These are phyloP conservation scores for Claviceps fusiformis DNA, from an alignment of 2,329 filamentous ascomycete genomes.

Conservation along the genomic window DNA sequence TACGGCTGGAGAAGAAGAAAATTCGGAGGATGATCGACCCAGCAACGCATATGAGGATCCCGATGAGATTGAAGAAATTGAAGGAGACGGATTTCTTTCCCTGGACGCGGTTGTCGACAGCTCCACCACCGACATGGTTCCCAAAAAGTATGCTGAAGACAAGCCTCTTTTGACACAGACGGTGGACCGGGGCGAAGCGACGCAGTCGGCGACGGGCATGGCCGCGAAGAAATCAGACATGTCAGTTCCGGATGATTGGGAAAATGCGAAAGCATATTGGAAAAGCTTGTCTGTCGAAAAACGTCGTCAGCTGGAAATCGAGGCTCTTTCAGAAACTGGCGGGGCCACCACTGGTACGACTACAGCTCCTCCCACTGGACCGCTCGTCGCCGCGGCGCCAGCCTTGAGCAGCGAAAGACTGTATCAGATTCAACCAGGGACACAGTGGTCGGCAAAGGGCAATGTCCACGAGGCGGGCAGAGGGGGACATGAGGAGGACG, in stretches of 20 bases:
- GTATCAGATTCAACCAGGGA: slow-evolving; percentile 27
- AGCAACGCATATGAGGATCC: slow-evolving; percentile 68
- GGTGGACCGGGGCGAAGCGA: neutral
- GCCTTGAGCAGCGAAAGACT: slow-evolving; percentile 12
- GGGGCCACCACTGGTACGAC: slow-evolving; percentile 20
- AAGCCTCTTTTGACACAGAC: neutral
- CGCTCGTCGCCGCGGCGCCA: slow-evolving; percentile 6
- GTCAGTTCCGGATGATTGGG: slow-evolving; percentile 41
- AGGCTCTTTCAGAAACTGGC: slow-evolving; percentile 40
- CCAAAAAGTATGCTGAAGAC: slow-evolving; percentile 11
- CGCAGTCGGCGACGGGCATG: neutral
- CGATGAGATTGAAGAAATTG: slow-evolving; percentile 33
- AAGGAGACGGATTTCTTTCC: slow-evolving; percentile 56
- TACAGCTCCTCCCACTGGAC: slow-evolving; percentile 14
- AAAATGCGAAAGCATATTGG: slow-evolving; percentile 57
- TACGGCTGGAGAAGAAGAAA: slow-evolving; percentile 26
- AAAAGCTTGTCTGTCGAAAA: slow-evolving; percentile 49
- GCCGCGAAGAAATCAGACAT: neutral
- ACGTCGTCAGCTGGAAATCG: slow-evolving; percentile 46
- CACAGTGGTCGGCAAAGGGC: slow-evolving; percentile 14
- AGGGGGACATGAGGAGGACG: slow-evolving; percentile 7
- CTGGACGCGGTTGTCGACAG: slow-evolving; percentile 58
- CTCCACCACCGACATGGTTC: slow-evolving; percentile 23
- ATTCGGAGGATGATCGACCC: slow-evolving; percentile 47
- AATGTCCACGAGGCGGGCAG: neutral